Percentiles rank a stretch among this genome's conserved stretches.
These are phyloP conservation scores for Primulina huaijiensis DNA, from an alignment of 257 asterid species.

Conservation along the genomic window DNA sequence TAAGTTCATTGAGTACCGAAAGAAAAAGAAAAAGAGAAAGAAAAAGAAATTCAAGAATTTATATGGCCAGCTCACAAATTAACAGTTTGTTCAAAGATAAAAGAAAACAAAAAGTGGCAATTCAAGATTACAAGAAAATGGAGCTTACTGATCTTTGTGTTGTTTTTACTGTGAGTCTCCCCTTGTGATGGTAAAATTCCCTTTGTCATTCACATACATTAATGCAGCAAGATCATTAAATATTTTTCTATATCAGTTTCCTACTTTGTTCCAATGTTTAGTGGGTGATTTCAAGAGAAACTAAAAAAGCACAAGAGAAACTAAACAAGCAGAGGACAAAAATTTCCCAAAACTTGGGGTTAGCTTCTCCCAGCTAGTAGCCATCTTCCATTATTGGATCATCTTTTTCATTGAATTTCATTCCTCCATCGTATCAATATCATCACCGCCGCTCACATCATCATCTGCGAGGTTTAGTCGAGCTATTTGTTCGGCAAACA, in stretches of 20 bases:
- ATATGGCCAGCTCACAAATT: not conserved
- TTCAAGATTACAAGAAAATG: not conserved
- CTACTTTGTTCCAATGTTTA: no score
- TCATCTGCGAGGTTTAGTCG: not conserved
- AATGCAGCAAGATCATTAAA: no score
- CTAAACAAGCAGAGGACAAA: no score
- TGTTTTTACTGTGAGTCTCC: constrained; percentile 6
- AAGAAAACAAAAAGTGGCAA: not conserved
- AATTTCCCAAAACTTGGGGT: not conserved
- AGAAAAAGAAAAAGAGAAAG: no score
- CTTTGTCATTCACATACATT: not conserved
- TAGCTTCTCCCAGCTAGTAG: not conserved
- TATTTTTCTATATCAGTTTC: no score
- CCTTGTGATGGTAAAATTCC: not conserved
- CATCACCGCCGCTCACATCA: not conserved
- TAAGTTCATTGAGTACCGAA: not conserved
- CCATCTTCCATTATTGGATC: not conserved
- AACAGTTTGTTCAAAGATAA: not conserved
- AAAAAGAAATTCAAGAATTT: not conserved
- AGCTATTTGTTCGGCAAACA: constrained; percentile 1
- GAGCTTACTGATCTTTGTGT: constrained; percentile 7
- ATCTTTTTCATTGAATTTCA: not conserved
- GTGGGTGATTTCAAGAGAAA: no score
- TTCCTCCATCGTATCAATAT: not conserved
- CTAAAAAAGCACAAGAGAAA: no score